Percentiles rank a stretch among this genome's conserved stretches.
Evolutionary conservation across 2,329 filamentous ascomycete genomes (phyloP).

Genomic region (Aspergillus candidus): DNA sequence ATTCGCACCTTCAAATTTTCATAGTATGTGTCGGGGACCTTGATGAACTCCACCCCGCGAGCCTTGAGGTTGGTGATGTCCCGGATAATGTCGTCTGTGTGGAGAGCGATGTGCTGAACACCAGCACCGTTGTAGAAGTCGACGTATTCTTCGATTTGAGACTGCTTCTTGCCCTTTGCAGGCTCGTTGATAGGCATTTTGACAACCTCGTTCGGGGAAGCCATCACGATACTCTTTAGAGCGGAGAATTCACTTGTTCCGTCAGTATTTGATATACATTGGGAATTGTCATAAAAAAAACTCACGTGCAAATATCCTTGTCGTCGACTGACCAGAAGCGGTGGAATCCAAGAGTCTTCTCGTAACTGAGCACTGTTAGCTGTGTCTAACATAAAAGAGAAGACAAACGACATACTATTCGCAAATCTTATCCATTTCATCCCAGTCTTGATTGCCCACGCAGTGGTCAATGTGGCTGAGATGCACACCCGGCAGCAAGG

Average conservation of each 20-base stretch:
- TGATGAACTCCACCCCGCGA: conserved; percentile 90
- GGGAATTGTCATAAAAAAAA: conserved; percentile 2
- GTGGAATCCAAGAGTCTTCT: conserved; percentile 84
- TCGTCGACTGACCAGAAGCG: conserved; percentile 98
- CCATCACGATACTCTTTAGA: conserved; percentile 84
- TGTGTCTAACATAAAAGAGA: background rate
- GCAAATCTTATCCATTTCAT: conserved; percentile 67
- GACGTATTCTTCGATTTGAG: conserved; percentile 90
- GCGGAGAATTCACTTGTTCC: conserved; percentile 66
- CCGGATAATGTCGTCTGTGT: conserved; percentile 71
- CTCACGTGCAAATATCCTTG: conserved; percentile 70
- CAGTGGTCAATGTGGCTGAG: conserved; percentile 87
- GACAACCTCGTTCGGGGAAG: conserved; percentile 73
- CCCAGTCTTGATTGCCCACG: conserved; percentile 94
- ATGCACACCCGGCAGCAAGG: conserved; percentile 55
- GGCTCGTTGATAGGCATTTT: conserved; percentile 99
- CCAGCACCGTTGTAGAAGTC: conserved; percentile 84
- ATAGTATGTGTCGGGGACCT: conserved; percentile 83
- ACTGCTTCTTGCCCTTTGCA: conserved; percentile 80
- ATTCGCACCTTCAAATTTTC: conserved; percentile 67
- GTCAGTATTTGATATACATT: background rate
- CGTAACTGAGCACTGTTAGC: conserved; percentile 56
- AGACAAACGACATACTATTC: conserved; percentile 44
- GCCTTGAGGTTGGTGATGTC: conserved; percentile 72
- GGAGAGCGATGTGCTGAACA: conserved; percentile 88